These are phyloP conservation scores for Salicornia ramosissima DNA, from an alignment of 148 eudicot species.

Conservation along the genomic window DNA sequence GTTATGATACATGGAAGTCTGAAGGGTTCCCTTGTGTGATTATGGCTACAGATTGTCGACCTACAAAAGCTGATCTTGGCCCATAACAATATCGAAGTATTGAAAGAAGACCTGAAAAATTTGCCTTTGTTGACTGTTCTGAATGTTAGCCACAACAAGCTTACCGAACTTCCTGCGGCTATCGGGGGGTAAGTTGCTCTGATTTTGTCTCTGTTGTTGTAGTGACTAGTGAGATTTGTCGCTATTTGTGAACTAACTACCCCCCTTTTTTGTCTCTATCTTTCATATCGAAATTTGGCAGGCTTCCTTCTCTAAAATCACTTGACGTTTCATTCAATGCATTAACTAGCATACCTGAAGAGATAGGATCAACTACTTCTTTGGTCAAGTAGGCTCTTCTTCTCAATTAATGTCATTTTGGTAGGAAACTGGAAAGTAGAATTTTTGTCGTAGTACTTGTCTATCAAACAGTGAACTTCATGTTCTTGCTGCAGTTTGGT, in stretches of 20 bases:
- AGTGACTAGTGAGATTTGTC: conserved; percentile 9
- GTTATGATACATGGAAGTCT: conserved; percentile 4
- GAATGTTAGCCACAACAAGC: conserved; percentile 91
- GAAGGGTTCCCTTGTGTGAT: conserved; percentile 1
- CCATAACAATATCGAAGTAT: conserved; percentile 69
- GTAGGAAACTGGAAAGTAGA: not conserved
- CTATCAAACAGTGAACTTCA: not conserved
- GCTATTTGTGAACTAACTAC: conserved; percentile 9
- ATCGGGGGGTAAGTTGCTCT: conserved; percentile 73
- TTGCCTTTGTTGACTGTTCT: conserved; percentile 60
- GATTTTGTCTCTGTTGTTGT: not conserved
- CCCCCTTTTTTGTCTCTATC: conserved; percentile 11
- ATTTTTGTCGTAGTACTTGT: not conserved
- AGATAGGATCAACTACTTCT: conserved; percentile 75
- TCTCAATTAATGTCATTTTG: conserved; percentile 1
- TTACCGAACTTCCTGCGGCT: conserved; percentile 80
- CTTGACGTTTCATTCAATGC: conserved; percentile 74
- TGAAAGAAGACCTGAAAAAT: conserved; percentile 76
- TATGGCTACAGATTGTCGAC: conserved; percentile 68
- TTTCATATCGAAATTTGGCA: conserved; percentile 27
- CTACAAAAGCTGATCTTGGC: conserved; percentile 94
- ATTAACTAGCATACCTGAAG: conserved; percentile 58
- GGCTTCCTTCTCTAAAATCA: conserved; percentile 71
- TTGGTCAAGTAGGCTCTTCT: conserved; percentile 70
- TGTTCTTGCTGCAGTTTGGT: conserved; percentile 11